Conservation (phyloP, 2,329 filamentous ascomycete genomes). For the Trichoderma cornu-damae region DNA sequence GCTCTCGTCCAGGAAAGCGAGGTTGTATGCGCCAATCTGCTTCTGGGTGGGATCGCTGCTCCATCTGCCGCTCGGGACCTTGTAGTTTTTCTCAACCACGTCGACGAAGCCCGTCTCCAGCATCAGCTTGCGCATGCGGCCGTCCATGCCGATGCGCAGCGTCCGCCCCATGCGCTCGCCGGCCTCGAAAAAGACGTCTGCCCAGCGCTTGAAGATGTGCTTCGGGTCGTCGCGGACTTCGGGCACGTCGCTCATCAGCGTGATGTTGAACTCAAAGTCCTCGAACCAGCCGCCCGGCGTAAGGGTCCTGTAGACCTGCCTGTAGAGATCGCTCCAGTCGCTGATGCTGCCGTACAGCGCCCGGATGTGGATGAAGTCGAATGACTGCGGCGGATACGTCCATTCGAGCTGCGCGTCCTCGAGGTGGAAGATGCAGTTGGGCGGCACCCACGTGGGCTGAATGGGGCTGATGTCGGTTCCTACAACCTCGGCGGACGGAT, state of each 20-base stretch:
- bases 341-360: constrained; percentile 11
- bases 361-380: constrained; percentile 22
- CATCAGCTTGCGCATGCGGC: constrained; percentile 24
- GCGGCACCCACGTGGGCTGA: constrained; percentile 46
- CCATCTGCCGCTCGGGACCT: constrained; percentile 21
- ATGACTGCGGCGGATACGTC: constrained; percentile 28
- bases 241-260: constrained; percentile 22
- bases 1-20: constrained; percentile 26
- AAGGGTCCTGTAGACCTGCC: neutral
- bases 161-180: constrained; percentile 25
- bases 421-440: constrained; percentile 54
- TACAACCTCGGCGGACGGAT: constrained; percentile 34
- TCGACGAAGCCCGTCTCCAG: constrained; percentile 25
- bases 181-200: constrained; percentile 24
- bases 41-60: constrained; percentile 20
- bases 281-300: constrained; percentile 15
- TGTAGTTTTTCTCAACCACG: constrained; percentile 18
- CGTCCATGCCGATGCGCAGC: constrained; percentile 22
- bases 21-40: constrained; percentile 23
- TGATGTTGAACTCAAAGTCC: constrained; percentile 24
- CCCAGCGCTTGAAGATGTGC: constrained; percentile 29
- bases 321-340: constrained; percentile 13
- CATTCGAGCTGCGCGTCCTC: constrained; percentile 56
- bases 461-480: constrained; percentile 41
- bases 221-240: constrained; percentile 24